These are phyloP conservation scores for Beauveria varroae DNA, from an alignment of 2,329 filamentous ascomycete species.

Conservation along the genomic window DNA sequence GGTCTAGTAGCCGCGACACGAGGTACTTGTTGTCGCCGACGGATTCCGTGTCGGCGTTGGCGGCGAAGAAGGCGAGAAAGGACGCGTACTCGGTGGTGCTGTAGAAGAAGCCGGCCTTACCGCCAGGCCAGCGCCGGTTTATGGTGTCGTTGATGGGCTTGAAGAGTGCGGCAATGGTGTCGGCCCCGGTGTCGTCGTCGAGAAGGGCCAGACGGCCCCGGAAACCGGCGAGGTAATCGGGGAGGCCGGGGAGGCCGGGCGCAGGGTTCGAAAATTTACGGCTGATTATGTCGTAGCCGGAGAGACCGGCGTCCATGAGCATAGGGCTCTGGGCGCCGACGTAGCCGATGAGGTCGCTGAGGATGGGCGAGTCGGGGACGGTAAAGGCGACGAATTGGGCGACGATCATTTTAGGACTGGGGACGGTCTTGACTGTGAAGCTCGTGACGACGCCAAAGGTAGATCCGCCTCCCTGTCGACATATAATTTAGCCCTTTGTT, in stretches of 20 bases:
- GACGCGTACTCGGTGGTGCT: conserved; percentile 21
- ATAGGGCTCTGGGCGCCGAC: conserved; percentile 27
- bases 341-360: conserved; percentile 39
- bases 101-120: conserved; percentile 15
- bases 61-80: conserved; percentile 30
- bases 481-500: too few species aligned
- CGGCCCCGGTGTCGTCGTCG: conserved; percentile 24
- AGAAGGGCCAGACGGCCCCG: conserved; percentile 27
- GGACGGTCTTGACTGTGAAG: conserved; percentile 46
- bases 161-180: conserved; percentile 19
- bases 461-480: conserved; percentile 45
- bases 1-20: conserved; percentile 38
- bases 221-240: conserved; percentile 28
- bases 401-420: conserved; percentile 28
- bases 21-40: conserved; percentile 30
- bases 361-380: conserved; percentile 25
- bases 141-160: conserved; percentile 30
- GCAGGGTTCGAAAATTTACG: conserved; percentile 24
- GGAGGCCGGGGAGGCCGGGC: conserved; percentile 24
- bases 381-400: conserved; percentile 18
- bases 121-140: conserved; percentile 27
- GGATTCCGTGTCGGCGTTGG: conserved; percentile 26
- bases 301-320: conserved; percentile 39
- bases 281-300: conserved; percentile 39
- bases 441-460: conserved; percentile 55